Evolutionary conservation across 2,329 filamentous ascomycete genomes (phyloP), one percentile per base, ranked within the genome.

Genomic region (Fusarium gaditjirri): DNA sequence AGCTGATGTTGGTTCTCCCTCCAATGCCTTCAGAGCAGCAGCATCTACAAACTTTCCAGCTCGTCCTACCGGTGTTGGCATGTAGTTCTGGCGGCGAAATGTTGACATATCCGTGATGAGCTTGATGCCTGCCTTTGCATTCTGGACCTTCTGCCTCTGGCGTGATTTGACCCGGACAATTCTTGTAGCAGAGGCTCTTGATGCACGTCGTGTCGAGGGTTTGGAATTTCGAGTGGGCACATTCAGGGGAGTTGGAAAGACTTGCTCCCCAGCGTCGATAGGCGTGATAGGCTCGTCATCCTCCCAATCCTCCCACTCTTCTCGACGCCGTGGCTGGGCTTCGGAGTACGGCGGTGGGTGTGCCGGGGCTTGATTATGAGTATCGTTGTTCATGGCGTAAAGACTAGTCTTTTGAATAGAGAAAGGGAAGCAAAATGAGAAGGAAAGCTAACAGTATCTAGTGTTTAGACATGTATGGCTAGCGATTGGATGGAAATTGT

Each of bases 51-150:
- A 90, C 63, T 85, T 89, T 61, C 71, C 74, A 31, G 80, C 80
- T 31, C 76, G 81, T 43, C 72, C 78, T 54, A 75, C 77, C 3
- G 78, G 74, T 12, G 76, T 76, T 52, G 73, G 78, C 55, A 77
- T 79, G 71, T 80, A 85, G 78, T 77, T 85, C 72, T 79, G 80
- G 33, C 83, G 83, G 31, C 82, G 88, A 78, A 84, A 84, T 68
- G 80, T 83, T 68, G 89, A 83, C 84, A 93, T 91, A 77, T 91
- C 91, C 5, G 92, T 94, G 71, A 93, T 89, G 25, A 94, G 79
- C 70, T 85, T 91, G 76, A 93, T 92, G 17, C 90, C 90, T 13
- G 88, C 88, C 80, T 87, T 85, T 61, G 86, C 84, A 78, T 91
- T 89, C 77, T 90, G 85, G 27, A 86, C 85, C 75, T 88, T 89